Evolutionary conservation across 495 filamentous ascomycete genomes (phyloP).

Genomic region (Hyaloscypha variabilis): DNA sequence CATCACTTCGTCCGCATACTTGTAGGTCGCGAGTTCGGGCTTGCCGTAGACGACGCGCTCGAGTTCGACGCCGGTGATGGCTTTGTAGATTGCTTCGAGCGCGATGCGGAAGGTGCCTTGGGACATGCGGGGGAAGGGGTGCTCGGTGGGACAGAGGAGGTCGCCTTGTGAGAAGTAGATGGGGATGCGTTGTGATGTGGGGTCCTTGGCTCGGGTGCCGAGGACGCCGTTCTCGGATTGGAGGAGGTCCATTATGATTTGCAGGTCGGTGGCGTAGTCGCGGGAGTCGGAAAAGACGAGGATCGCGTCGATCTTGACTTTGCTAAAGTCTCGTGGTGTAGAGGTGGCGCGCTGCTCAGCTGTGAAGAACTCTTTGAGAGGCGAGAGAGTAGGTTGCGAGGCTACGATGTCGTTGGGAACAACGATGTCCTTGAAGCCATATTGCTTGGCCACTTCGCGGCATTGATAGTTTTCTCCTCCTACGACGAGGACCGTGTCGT

Average conservation of each 20-base stretch:
- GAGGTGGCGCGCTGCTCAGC: constrained; percentile 59
- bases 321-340: constrained; percentile 62
- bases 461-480: constrained; percentile 68
- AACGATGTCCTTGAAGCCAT: constrained; percentile 67
- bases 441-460: constrained; percentile 65
- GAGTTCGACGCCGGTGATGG: constrained; percentile 69
- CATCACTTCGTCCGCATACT: constrained; percentile 78
- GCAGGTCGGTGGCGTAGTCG: constrained; percentile 82
- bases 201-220: constrained; percentile 67
- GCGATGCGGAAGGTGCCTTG: constrained; percentile 92
- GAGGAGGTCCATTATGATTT: constrained; percentile 82
- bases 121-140: constrained; percentile 81
- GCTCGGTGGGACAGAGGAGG: constrained; percentile 79
- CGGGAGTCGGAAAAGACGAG: constrained; percentile 80
- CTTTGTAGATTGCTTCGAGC: constrained; percentile 73
- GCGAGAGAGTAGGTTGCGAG: constrained; percentile 61
- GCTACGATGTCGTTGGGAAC: constrained; percentile 70
- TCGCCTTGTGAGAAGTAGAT: constrained; percentile 92
- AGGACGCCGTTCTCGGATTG: constrained; percentile 71
- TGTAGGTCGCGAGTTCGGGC: constrained; percentile 75
- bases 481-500: constrained; percentile 65
- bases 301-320: constrained; percentile 77
- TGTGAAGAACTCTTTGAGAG: constrained; percentile 62
- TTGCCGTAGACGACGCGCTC: constrained; percentile 76
- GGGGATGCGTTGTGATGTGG: constrained; percentile 68